Percentiles rank a stretch among this genome's conserved stretches.
Conservation (phyloP, 192 early-diverging fungal genomes). For the Coemansia sp. region DNA sequence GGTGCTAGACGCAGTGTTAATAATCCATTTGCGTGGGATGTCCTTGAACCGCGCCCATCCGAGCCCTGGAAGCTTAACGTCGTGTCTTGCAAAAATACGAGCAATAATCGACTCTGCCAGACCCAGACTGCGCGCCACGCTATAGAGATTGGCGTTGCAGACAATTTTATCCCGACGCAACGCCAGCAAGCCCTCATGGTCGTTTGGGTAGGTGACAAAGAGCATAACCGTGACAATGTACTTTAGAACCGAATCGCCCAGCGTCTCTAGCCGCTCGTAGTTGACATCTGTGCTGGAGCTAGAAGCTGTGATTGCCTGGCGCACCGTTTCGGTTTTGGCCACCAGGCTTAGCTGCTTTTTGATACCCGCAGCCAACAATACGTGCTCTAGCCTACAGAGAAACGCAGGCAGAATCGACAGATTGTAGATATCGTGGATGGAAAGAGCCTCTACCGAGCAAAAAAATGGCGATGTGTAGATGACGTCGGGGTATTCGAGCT, state of each 20-base stretch:
- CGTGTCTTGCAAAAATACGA: slow-evolving; percentile 20
- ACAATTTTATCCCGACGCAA: slow-evolving; percentile 65
- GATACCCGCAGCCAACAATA: slow-evolving; percentile 53
- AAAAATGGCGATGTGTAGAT: slow-evolving; percentile 47
- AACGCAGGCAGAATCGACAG: slow-evolving; percentile 61
- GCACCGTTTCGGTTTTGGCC: slow-evolving; percentile 45
- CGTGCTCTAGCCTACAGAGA: slow-evolving; percentile 56
- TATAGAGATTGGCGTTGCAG: slow-evolving; percentile 69
- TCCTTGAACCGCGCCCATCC: slow-evolving; percentile 30
- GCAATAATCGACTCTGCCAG: slow-evolving; percentile 58
- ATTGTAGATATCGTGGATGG: slow-evolving; percentile 14
- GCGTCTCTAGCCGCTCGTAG: slow-evolving; percentile 86
- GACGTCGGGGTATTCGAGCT: slow-evolving; percentile 15
- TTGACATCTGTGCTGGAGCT: slow-evolving; percentile 62
- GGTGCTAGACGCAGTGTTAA: neutral
- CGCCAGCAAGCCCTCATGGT: slow-evolving; percentile 80
- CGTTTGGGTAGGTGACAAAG: slow-evolving; percentile 69
- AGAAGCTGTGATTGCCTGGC: slow-evolving; percentile 71
- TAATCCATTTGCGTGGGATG: slow-evolving; percentile 26
- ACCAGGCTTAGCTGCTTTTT: slow-evolving; percentile 34
- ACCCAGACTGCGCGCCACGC: slow-evolving; percentile 49
- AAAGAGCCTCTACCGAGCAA: slow-evolving; percentile 27
- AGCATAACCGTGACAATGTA: slow-evolving; percentile 66
- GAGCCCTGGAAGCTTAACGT: slow-evolving; percentile 25
- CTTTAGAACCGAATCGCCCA: slow-evolving; percentile 90